A percentile compares a stretch with the other conserved stretches of the same genome.
Evolutionary conservation across 495 filamentous ascomycete species (phyloP).

Genomic region (Lasiosphaeris hirsuta): DNA sequence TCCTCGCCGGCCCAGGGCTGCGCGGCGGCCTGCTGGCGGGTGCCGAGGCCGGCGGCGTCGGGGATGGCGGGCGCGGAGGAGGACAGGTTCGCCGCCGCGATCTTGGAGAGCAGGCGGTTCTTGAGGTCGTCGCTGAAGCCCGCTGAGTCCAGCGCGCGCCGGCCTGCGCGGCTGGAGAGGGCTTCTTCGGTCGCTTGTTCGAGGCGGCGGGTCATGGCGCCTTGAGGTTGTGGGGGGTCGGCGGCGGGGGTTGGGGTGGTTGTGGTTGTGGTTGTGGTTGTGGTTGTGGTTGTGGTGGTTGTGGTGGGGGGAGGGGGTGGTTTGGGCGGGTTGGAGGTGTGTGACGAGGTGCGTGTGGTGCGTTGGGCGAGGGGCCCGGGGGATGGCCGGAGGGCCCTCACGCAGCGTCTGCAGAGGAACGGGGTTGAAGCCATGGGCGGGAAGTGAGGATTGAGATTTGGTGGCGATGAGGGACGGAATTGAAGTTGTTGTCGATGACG

Average conservation of each 20-base stretch:
- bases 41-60: slow-evolving; percentile 64
- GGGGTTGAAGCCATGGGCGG: slow-evolving; percentile 14
- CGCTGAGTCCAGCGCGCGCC: slow-evolving; percentile 74
- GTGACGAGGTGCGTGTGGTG: background rate
- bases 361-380: background rate
- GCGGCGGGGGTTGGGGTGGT: background rate
- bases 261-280: too few relatives aligned
- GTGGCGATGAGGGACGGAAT: background rate
- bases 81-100: slow-evolving; percentile 67
- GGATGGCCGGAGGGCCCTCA: slow-evolving; percentile 9
- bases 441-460: background rate
- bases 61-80: slow-evolving; percentile 61
- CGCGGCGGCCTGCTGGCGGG: slow-evolving; percentile 66
- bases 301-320: background rate
- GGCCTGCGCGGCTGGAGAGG: slow-evolving; percentile 65
- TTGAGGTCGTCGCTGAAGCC: slow-evolving; percentile 88
- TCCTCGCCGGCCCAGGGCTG: slow-evolving; percentile 80
- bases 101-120: slow-evolving; percentile 64
- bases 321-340: background rate
- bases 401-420: slow-evolving; percentile 15
- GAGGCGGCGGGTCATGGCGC: slow-evolving; percentile 72
- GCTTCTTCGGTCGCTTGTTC: slow-evolving; percentile 77
- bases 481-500: too few relatives aligned
- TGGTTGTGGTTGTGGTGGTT: background rate
- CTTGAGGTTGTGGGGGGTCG: slow-evolving; percentile 24